Evolutionary conservation across 2,329 filamentous ascomycete species (phyloP).

Genomic region (Talaromyces rugulosus): DNA sequence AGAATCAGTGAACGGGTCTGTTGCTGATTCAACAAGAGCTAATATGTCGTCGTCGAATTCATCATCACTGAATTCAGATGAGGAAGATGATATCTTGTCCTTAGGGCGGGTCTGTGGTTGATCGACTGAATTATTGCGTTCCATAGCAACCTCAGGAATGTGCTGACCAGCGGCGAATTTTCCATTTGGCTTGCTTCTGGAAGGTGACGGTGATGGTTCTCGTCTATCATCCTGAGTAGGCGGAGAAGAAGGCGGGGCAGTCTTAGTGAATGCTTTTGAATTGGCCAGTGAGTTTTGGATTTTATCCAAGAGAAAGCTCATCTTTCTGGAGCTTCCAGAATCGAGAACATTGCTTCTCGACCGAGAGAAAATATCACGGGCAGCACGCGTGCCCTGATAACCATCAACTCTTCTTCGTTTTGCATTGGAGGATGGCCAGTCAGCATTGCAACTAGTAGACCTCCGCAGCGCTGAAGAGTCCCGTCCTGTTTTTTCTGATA

Average conservation of each 20-base stretch:
- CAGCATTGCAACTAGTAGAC: conserved; percentile 64
- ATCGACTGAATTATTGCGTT: conserved; percentile 7
- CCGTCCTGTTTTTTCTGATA: conserved; percentile 38
- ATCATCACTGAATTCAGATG: conserved; percentile 47
- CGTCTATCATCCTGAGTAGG: conserved; percentile 29
- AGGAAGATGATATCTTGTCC: conserved; percentile 19
- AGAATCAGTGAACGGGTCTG: conserved; percentile 23
- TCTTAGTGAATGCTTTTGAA: conserved; percentile 21
- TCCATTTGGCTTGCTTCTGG: conserved; percentile 14
- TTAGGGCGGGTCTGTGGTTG: conserved; percentile 9
- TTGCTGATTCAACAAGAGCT: conserved; percentile 33
- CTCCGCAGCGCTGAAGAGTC: conserved; percentile 54
- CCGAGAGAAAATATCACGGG: conserved; percentile 43
- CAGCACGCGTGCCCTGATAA: conserved; percentile 37
- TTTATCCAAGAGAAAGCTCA: conserved; percentile 61
- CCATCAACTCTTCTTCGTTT: conserved; percentile 63
- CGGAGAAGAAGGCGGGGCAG: conserved; percentile 42
- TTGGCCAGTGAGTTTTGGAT: conserved; percentile 53
- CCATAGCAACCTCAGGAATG: conserved; percentile 12
- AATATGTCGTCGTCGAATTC: conserved; percentile 44
- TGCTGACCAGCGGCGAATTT: conserved; percentile 2
- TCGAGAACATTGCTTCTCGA: conserved; percentile 37
- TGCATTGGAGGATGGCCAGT: conserved; percentile 58
- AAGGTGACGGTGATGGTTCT: conserved; percentile 30
- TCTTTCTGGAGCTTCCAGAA: conserved; percentile 41